These are phyloP conservation scores for Sporothrix phasma DNA, from an alignment of 2,329 filamentous ascomycete genomes.

Conservation along the genomic window DNA sequence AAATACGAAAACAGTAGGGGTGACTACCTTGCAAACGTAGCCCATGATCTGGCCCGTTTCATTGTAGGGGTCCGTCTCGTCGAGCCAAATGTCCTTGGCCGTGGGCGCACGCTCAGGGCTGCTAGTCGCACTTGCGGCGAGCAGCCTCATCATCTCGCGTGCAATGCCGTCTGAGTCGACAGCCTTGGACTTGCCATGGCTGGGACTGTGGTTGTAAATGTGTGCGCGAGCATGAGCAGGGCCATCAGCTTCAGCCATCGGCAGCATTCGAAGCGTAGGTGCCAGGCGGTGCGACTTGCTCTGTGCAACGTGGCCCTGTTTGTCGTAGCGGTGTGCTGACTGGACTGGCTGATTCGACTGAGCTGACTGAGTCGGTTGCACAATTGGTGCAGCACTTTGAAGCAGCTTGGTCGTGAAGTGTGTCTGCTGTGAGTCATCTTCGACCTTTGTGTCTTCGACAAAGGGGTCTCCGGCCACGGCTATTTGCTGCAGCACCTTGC, in stretches of 20 bases:
- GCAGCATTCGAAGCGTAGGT: background rate
- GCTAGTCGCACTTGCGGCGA: background rate
- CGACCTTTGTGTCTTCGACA: background rate
- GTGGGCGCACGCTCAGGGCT: background rate
- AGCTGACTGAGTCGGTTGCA: background rate
- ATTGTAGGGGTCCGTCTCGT: slow-evolving; percentile 16
- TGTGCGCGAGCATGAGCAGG: background rate
- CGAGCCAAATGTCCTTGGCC: slow-evolving; percentile 13
- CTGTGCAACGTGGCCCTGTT: background rate
- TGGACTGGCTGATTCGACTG: too few species aligned
- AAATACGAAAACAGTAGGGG: too few species aligned
- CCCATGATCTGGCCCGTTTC: slow-evolving; percentile 17
- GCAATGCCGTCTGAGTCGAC: slow-evolving; percentile 3
- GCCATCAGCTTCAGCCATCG: background rate
- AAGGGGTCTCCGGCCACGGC: slow-evolving; percentile 12
- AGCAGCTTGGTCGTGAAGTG: slow-evolving; percentile 15
- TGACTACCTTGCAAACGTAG: slow-evolving; percentile 19
- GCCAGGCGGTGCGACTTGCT: background rate
- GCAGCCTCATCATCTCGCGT: slow-evolving; percentile 13
- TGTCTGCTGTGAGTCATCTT: background rate
- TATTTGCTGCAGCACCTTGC: background rate
- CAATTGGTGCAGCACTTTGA: background rate
- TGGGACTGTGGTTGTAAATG: too few species aligned
- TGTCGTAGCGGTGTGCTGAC: background rate
- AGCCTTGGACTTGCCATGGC: background rate